Conservation (phyloP, 2,329 filamentous ascomycete species). For the Penicillium hesseltinei region DNA sequence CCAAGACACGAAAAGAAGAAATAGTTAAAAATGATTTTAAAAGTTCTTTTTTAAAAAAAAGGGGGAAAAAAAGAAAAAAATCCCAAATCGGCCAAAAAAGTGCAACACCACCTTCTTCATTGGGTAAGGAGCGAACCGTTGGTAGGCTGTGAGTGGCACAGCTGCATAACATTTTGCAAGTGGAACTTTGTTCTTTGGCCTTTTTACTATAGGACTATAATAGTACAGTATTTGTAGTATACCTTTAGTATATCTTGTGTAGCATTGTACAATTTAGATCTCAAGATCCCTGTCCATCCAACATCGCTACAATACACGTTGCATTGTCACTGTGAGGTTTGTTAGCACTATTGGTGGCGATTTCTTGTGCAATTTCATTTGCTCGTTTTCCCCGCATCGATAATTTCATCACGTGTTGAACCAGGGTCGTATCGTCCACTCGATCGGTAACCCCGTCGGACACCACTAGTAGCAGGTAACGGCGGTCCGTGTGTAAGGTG, state of each 20-base stretch:
- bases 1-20: neutral
- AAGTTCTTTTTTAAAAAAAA: neutral
- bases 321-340: slow-evolving; percentile 31
- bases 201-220: neutral
- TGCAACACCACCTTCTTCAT: slow-evolving; percentile 26
- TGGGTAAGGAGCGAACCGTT: slow-evolving; percentile 13
- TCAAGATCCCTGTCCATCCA: slow-evolving; percentile 30
- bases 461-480: slow-evolving; percentile 31
- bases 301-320: slow-evolving; percentile 33
- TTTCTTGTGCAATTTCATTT: slow-evolving; percentile 30
- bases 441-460: slow-evolving; percentile 35
- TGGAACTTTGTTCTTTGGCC: neutral
- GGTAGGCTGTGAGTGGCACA: slow-evolving; percentile 9
- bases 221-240: neutral
- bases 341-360: slow-evolving; percentile 21
- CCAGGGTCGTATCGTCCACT: slow-evolving; percentile 29
- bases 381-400: slow-evolving; percentile 30
- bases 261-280: neutral
- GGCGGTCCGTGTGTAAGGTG: slow-evolving; percentile 22
- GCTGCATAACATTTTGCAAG: slow-evolving; percentile 19
- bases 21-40: neutral
- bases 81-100: neutral
- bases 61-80: neutral
- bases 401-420: slow-evolving; percentile 32
- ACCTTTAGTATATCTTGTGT: neutral